A percentile compares a stretch with the other conserved stretches of the same genome.
Evolutionary conservation across 768 basidiomycete genomes (phyloP).

Genomic region (Macrolepiota dolichaula): DNA sequence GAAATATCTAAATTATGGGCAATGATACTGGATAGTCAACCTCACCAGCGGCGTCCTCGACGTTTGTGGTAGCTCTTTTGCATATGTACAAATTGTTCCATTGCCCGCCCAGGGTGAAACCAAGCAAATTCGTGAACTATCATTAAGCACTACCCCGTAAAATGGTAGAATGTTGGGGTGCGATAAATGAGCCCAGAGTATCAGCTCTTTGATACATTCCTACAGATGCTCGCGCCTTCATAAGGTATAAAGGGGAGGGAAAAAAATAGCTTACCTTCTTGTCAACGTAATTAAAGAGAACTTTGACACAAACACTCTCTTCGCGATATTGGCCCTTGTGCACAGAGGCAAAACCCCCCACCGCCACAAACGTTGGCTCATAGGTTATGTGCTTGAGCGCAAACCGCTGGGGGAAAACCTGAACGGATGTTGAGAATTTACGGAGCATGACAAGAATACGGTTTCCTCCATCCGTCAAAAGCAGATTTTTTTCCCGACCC

Average conservation of each 20-base stretch:
- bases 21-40: not conserved
- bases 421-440: not conserved
- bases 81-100: not conserved
- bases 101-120: not conserved
- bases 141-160: slow-evolving; percentile 37
- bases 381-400: not conserved
- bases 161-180: slow-evolving; percentile 23
- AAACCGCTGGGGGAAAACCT: not conserved
- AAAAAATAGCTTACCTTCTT: not conserved
- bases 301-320: not conserved
- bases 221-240: not conserved
- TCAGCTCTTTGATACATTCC: not conserved
- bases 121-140: not conserved
- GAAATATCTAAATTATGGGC: not conserved
- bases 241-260: not conserved
- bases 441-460: not conserved
- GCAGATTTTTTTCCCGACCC: not conserved
- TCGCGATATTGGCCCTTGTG: not conserved
- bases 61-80: not conserved
- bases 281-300: not conserved
- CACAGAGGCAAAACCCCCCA: not conserved
- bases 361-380: not conserved
- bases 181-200: not conserved
- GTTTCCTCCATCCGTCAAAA: not conserved
- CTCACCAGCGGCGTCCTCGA: not conserved